Evolutionary conservation across 1,139 yeast species (phyloP).

Genomic region (Saccharomyces hybrid): DNA sequence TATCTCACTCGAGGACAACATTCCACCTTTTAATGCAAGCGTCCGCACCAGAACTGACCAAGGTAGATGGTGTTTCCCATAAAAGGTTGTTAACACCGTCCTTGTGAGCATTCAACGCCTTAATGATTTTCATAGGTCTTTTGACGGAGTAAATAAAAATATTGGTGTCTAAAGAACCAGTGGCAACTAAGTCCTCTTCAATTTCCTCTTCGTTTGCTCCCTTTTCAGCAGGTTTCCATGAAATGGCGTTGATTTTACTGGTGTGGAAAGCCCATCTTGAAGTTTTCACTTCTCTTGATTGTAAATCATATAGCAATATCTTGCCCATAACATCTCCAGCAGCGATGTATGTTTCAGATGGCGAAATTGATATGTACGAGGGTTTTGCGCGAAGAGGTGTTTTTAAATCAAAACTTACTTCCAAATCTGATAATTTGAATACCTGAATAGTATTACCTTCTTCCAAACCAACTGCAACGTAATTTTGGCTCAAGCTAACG

Average conservation of each 20-base stretch:
- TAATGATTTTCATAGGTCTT: slow-evolving; percentile 69
- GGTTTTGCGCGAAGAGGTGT: slow-evolving; percentile 53
- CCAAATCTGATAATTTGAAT: slow-evolving; percentile 35
- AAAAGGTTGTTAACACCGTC: slow-evolving; percentile 71
- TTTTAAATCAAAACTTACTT: slow-evolving; percentile 17
- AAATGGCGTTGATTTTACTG: slow-evolving; percentile 64
- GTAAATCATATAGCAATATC: slow-evolving; percentile 56
- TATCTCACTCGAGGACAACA: slow-evolving; percentile 27
- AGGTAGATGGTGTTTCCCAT: slow-evolving; percentile 46
- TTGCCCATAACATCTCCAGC: slow-evolving; percentile 87
- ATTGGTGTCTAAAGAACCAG: slow-evolving; percentile 81
- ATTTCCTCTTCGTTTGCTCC: slow-evolving; percentile 49
- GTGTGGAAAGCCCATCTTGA: slow-evolving; percentile 96
- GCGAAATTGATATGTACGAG: slow-evolving; percentile 59
- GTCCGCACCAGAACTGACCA: slow-evolving; percentile 75
- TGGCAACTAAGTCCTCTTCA: slow-evolving; percentile 63
- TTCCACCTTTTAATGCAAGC: slow-evolving; percentile 75
- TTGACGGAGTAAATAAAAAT: slow-evolving; percentile 71
- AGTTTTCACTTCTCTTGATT: slow-evolving; percentile 55
- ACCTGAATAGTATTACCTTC: slow-evolving; percentile 33
- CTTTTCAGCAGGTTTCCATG: slow-evolving; percentile 44
- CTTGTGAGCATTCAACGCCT: slow-evolving; percentile 74
- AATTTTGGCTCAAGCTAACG: slow-evolving; percentile 35
- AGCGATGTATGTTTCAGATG: slow-evolving; percentile 61
- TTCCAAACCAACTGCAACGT: slow-evolving; percentile 47